Base-by-base conservation (phyloP, 2,329 filamentous ascomycete species). In the Talaromyces sp. region DNA sequence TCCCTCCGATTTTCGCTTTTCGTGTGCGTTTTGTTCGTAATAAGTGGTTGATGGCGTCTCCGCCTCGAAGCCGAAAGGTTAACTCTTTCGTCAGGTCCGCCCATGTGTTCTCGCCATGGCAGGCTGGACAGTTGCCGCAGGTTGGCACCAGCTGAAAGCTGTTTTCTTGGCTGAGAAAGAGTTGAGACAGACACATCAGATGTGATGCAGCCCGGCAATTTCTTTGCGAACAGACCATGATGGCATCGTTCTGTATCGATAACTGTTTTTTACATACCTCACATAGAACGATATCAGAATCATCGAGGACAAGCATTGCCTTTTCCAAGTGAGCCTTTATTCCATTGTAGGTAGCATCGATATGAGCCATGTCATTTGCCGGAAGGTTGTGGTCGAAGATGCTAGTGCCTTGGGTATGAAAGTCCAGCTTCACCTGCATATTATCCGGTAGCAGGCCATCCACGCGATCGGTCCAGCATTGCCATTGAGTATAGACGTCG, bases 81-180 rank as follows among this genome's bases (percentile, higher is more conserved):
- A 96, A 75, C 71, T 96, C 93, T 71, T 87, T 93, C 78, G 96
- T 89, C 77, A 97, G 85, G 55, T 89, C 84, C 0, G 82, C 80
- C 93, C 93, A 98, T 57, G 80, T 73, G 1, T 92, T 76, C 4
- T 79, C 74, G 0, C 80, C 79, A 1, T 81, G 75, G 70, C 93
- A 98, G 22, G 77, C 77, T 0, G 91, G 91, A 75, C 93, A 98
- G 2, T 69, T 74, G 2, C 92, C 92, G 36, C 80, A 71, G 1
- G 84, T 79, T 0, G 93, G 93, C 1, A 96, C 70, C 1, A 96
- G 68, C 1, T 72, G 72, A 25, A 69, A 58, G 13, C 70, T 66
- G 5, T 69, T 67, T 36, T 78, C 72, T 3, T 78, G 74, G 3
- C 77, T 74, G 0, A 85, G 72, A 60, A 87, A 86, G 3, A 67